Evolutionary conservation across 257 asterid genomes (phyloP).

Genomic region (Solanum corneliomulleri): DNA sequence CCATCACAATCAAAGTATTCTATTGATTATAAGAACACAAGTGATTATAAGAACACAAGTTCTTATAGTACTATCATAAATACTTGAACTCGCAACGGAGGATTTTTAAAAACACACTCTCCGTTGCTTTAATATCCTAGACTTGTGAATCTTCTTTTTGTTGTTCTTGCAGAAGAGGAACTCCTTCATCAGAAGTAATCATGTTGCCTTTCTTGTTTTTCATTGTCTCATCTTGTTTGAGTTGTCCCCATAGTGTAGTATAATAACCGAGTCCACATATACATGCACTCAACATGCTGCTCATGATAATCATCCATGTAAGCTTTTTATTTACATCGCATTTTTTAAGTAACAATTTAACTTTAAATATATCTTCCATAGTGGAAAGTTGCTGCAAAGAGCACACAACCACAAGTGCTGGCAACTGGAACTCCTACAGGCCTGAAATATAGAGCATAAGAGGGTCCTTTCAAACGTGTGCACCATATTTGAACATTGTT

Average conservation of each 20-base stretch:
- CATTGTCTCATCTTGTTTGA: slow-evolving; percentile 18
- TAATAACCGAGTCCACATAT: slow-evolving; percentile 57
- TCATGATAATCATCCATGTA: neutral
- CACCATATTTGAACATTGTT: slow-evolving; percentile 59
- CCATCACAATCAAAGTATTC: neutral
- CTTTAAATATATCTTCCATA: slow-evolving; percentile 39
- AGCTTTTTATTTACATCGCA: neutral
- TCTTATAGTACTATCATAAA: neutral
- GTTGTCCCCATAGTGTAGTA: slow-evolving; percentile 46
- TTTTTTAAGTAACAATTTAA: neutral
- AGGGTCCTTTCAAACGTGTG: too few relatives aligned
- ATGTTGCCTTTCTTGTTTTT: neutral
- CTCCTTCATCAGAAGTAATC: slow-evolving; percentile 13
- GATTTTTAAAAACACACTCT: slow-evolving; percentile 8
- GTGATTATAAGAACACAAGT: too few relatives aligned
- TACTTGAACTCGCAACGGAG: neutral
- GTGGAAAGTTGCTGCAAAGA: slow-evolving; percentile 59
- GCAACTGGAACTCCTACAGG: too few relatives aligned
- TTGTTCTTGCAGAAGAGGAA: slow-evolving; percentile 29
- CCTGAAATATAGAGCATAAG: too few relatives aligned
- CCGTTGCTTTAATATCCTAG: neutral
- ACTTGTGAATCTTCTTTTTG: slow-evolving; percentile 14
- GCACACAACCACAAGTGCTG: slow-evolving; percentile 41
- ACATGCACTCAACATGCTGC: slow-evolving; percentile 65
- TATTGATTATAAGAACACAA: too few relatives aligned